phyloP scores from a whole-genome alignment of 305 asterid genomes.

The Withania somnifera region DNA sequence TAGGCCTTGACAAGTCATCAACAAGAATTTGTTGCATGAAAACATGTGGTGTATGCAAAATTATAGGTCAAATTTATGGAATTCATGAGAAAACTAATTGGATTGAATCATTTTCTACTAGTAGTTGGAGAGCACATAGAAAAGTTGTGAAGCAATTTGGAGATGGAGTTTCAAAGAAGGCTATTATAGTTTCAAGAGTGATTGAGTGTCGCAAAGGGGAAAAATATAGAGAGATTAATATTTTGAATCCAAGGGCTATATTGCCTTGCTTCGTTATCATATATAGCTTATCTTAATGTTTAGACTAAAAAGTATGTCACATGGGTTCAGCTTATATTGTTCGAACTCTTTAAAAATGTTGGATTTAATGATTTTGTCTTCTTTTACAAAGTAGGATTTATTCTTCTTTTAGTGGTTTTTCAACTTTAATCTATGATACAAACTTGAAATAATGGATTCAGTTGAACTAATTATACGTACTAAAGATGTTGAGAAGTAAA shows the following conservation, averaged over 20 bases:
- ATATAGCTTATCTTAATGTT: neutral
- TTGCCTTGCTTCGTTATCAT: conserved; percentile 12
- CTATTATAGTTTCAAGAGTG: conserved; percentile 4
- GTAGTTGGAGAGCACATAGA: conserved; percentile 9
- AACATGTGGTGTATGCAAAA: conserved; percentile 2
- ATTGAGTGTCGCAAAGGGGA: neutral
- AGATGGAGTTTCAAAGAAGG: neutral
- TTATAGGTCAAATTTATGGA: neutral
- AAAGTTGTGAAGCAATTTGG: neutral
- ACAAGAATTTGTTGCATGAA: neutral
- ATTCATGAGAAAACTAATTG: neutral
- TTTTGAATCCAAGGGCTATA: conserved; percentile 5
- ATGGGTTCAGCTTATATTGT: neutral
- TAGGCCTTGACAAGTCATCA: neutral
- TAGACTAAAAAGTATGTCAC: neutral
- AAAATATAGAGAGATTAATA: neutral
- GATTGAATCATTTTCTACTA: neutral
- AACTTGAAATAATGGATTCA: too few relatives aligned
- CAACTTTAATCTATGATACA: neutral
- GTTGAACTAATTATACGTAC: too few relatives aligned
- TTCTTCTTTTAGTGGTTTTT: neutral
- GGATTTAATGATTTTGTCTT: neutral
- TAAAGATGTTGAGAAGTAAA: too few relatives aligned
- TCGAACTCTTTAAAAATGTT: neutral
- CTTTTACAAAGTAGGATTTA: neutral